Base-by-base conservation (phyloP, 345 rosid genomes). In the Boechera retrofracta region DNA sequence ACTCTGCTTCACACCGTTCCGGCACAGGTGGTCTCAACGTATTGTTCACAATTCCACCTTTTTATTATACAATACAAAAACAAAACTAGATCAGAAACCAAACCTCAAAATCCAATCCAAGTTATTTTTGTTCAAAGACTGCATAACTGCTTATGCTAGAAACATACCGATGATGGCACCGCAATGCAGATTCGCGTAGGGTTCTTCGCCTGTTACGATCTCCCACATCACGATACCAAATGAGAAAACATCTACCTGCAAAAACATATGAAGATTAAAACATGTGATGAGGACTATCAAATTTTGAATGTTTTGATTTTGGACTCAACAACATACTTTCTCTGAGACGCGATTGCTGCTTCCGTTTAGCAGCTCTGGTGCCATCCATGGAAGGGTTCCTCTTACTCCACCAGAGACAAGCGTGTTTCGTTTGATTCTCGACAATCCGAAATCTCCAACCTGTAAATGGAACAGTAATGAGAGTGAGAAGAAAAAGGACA, bases 371-470 rank as follows among this genome's bases (percentile, higher is more conserved):
- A 91, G 79, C 70, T 94, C 96, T 5, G 98, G 98, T 41, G 98
- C 98, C 94, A 94, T 94, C 98, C 98, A 91, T 5, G 98, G 98
- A 59, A 94, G 96, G 29, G 98, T 94, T 82, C 98, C 98, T 60
- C 97, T 87, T 28, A 94, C 92, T 18, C 97, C 98, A 52, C 97
- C 97, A 0, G 97, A 88, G 9, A 91, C 96, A 1, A 94, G 87
- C 8, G 98, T 94, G 73, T 94, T 94, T 39, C 87, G 85, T 68
- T 94, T 94, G 57, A 94, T 91, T 77, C 88, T 89, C n/a, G 98
- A 94, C 86, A 94, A 71, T 49, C 98, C 98, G 16, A 94, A 94
- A 83, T 94, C 98, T 56, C 91, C 98, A 49, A 91, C 98, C 98
- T 94, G 81, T 77, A 67, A 29, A 67, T 21, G 24, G 52, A 66